Conservation (phyloP, 441 rosid genomes). For the Pelargonium cotyledonis region DNA sequence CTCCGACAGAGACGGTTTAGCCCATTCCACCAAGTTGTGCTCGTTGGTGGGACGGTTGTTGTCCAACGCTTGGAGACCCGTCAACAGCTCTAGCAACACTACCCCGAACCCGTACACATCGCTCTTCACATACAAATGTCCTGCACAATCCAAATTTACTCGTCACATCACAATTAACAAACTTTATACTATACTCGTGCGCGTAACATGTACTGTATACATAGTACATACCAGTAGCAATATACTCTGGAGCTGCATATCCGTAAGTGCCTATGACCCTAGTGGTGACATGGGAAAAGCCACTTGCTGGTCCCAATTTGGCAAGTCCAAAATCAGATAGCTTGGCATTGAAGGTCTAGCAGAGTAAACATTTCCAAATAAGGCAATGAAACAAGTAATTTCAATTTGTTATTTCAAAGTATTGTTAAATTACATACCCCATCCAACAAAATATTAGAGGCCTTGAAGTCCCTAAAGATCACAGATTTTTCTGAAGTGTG, state of each 20-base stretch:
- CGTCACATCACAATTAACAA: too few relatives aligned
- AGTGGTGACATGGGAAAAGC: conserved; percentile 17
- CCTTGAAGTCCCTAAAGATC: conserved; percentile 20
- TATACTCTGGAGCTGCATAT: conserved; percentile 24
- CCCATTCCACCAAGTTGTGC: conserved; percentile 20
- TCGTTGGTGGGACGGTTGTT: neutral
- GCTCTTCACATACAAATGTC: neutral
- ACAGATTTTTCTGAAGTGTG: conserved; percentile 19
- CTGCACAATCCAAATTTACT: too few relatives aligned
- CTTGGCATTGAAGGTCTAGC: conserved; percentile 20
- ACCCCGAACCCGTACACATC: conserved; percentile 18
- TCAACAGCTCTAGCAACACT: conserved; percentile 18
- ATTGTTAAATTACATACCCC: neutral
- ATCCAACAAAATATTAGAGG: conserved; percentile 22
- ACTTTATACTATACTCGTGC: too few relatives aligned
- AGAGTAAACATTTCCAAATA: neutral
- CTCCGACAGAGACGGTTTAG: neutral
- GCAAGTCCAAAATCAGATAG: conserved; percentile 26
- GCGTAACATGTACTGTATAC: too few relatives aligned
- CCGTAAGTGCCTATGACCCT: conserved; percentile 22
- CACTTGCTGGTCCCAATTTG: conserved; percentile 20
- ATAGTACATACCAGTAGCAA: conserved; percentile 14
- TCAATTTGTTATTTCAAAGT: neutral
- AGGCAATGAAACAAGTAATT: too few relatives aligned
- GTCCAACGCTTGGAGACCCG: conserved; percentile 15